phyloP scores from a whole-genome alignment of 2,329 filamentous ascomycete species.

The Xylariomycetidae sp. region DNA sequence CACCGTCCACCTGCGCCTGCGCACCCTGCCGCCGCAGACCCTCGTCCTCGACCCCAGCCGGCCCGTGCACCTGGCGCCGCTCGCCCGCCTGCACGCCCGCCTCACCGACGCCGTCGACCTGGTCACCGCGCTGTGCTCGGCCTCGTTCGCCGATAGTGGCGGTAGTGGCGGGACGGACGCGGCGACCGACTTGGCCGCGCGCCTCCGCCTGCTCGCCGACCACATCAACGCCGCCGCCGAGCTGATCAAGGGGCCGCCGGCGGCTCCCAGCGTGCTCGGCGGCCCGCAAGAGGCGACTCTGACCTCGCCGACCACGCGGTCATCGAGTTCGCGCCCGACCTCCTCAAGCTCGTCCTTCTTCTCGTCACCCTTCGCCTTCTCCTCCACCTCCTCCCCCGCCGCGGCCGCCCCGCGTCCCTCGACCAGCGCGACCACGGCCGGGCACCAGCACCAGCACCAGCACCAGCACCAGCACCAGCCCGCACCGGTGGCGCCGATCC shows the following conservation, averaged over 20 bases:
- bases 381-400: not conserved
- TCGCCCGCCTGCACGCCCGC: constrained; percentile 66
- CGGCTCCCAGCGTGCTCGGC: constrained; percentile 14
- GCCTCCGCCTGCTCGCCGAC: constrained; percentile 50
- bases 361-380: not conserved
- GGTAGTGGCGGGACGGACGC: constrained; percentile 35
- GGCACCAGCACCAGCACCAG: not conserved
- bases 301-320: no score
- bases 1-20: constrained; percentile 70
- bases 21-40: constrained; percentile 53
- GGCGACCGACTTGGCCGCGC: constrained; percentile 47
- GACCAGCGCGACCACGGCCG: no score
- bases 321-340: not conserved
- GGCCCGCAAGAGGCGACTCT: not conserved
- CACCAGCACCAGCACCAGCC: not conserved
- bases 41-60: constrained; percentile 42
- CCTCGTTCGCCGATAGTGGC: constrained; percentile 37
- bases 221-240: constrained; percentile 45
- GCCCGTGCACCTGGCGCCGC: constrained; percentile 58
- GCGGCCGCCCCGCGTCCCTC: not conserved
- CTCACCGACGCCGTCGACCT: constrained; percentile 81
- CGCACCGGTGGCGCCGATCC: constrained; percentile 1
- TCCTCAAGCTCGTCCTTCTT: not conserved
- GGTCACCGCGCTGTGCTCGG: constrained; percentile 69
- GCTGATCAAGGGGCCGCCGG: constrained; percentile 49